These are phyloP conservation scores for Suillus plorans DNA, from an alignment of 768 basidiomycete genomes.

Conservation along the genomic window DNA sequence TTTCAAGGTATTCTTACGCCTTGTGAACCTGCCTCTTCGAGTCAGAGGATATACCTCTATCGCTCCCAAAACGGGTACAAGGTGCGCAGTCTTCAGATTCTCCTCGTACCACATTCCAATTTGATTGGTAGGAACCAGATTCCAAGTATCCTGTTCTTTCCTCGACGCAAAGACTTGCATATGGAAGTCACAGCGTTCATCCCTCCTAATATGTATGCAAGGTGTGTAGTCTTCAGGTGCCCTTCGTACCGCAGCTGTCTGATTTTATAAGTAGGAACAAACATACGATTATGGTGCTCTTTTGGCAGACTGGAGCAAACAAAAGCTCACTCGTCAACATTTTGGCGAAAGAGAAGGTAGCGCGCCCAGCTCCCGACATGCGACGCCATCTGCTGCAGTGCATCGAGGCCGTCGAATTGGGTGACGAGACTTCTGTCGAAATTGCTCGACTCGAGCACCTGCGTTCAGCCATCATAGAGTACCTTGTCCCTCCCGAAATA, in stretches of 20 bases:
- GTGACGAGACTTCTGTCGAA: constrained; percentile 13
- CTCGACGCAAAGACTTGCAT: constrained; percentile 31
- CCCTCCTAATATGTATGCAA: neutral
- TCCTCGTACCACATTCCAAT: neutral
- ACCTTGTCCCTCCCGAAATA: constrained; percentile 5
- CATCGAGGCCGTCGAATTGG: constrained; percentile 13
- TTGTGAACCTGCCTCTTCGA: neutral
- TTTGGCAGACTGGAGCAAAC: constrained; percentile 38
- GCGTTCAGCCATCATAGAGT: constrained; percentile 15
- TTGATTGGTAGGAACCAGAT: neutral
- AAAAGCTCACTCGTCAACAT: constrained; percentile 38
- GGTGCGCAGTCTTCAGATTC: neutral
- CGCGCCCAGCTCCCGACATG: neutral
- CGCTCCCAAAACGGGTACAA: neutral
- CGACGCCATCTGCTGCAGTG: neutral
- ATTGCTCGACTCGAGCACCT: constrained; percentile 27
- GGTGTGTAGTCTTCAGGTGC: neutral
- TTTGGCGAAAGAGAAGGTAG: constrained; percentile 24
- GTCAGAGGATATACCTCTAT: neutral
- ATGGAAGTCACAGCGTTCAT: constrained; percentile 18
- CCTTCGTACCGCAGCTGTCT: neutral
- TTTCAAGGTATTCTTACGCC: neutral
- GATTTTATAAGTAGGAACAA: neutral
- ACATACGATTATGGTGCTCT: constrained; percentile 33
- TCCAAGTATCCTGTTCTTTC: constrained; percentile 38